Evolutionary conservation across 192 early-diverging fungal species (phyloP).

Genomic region (Coemansia sp.): DNA sequence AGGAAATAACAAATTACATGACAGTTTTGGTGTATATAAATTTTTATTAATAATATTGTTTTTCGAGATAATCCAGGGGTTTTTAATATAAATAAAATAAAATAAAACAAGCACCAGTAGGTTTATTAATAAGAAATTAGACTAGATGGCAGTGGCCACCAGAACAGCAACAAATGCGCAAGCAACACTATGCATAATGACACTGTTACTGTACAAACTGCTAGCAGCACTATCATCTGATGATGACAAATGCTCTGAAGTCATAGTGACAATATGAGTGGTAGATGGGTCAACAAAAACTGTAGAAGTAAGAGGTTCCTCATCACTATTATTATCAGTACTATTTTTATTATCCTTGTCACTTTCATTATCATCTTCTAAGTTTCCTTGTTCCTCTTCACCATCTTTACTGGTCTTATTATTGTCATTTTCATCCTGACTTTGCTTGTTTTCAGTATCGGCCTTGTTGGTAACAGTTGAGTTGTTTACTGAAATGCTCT

Average conservation of each 20-base stretch:
- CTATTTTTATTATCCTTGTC: neutral
- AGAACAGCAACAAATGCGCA: neutral
- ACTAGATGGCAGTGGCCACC: neutral
- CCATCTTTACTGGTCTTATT: neutral
- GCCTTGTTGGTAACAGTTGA: conserved; percentile 11
- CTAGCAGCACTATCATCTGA: neutral
- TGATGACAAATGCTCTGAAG: neutral
- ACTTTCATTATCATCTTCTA: neutral
- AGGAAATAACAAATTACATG: too few species aligned
- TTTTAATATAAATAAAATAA: too few species aligned
- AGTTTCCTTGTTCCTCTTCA: neutral
- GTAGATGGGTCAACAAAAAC: neutral
- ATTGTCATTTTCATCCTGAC: neutral
- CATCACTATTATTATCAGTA: neutral
- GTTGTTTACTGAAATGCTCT: conserved; percentile 10
- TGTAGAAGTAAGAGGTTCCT: neutral
- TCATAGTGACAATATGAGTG: neutral
- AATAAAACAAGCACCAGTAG: too few species aligned
- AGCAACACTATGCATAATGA: neutral
- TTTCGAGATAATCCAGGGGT: too few species aligned
- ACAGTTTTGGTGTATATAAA: too few species aligned
- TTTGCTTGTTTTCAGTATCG: neutral
- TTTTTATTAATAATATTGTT: too few species aligned
- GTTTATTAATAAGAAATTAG: neutral
- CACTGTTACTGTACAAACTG: neutral